These are phyloP conservation scores for Pythium chondricola DNA, from an alignment of 352 stramenopile species.

Conservation along the genomic window DNA sequence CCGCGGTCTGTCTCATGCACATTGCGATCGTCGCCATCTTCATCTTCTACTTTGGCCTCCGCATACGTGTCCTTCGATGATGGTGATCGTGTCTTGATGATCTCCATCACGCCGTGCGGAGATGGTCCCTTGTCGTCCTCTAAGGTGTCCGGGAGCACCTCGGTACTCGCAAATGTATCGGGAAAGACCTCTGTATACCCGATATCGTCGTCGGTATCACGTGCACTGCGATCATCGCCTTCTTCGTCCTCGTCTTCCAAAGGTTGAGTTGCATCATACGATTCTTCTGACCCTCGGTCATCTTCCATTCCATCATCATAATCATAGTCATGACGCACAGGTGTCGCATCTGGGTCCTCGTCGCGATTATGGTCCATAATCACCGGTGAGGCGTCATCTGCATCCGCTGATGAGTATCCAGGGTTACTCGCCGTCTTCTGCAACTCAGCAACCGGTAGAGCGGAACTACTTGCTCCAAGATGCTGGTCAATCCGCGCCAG, in stretches of 20 bases:
- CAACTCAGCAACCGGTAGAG: no score
- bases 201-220: background rate
- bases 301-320: constrained; percentile 8
- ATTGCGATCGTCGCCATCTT: background rate
- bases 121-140: no score
- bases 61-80: no score
- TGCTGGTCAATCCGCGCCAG: no score
- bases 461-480: no score
- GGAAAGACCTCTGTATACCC: constrained; percentile 1
- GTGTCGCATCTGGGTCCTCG: background rate
- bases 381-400: background rate
- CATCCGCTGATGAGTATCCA: no score
- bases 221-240: background rate
- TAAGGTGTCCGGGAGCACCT: no score
- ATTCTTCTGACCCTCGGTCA: constrained; percentile 23
- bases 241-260: constrained; percentile 25
- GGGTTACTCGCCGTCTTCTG: constrained; percentile 17
- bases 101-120: no score
- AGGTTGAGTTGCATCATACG: constrained; percentile 34
- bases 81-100: no score
- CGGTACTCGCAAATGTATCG: constrained; percentile 13
- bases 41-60: no score
- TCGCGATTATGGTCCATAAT: background rate
- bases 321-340: background rate
- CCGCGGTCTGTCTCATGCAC: background rate